Base-by-base conservation (phyloP, 768 basidiomycete genomes). In the Postia placenta region DNA sequence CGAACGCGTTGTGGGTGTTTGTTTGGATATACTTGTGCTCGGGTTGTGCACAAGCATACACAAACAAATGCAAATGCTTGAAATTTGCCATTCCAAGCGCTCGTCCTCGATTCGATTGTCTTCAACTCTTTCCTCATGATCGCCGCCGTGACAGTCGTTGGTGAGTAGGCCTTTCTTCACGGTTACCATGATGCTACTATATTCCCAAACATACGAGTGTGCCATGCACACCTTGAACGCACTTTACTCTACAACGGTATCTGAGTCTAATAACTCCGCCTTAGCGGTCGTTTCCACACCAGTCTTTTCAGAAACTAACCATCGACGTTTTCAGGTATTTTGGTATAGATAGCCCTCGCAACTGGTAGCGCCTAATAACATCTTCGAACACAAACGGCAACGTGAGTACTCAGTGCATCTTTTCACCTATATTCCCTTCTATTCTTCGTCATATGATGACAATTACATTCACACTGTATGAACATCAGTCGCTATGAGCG, bases 401-500 rank as follows among this genome's bases (percentile, higher is more conserved):
- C n/a, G n/a, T n/a, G n/a, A n/a, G n/a, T n/a, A n/a, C n/a, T n/a
- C n/a, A n/a, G n/a, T n/a, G n/a, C n/a, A n/a, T n/a, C n/a, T n/a
- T n/a, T n/a, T 43, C 5, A 43, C 3, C 22, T 5, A 26, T 9
- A 25, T n/a, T 6, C 30, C 7, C 47, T 20, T 39, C 28, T 24
- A 5, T 38, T 19, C 15, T 20, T 35, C 36, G 26, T 27, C 20
- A n/a, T 49, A 27, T 54, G 56, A 58, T 55, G 52, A 55, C 48
- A 41, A n/a, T 27, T 68, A 63, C 69, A 83, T 86, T 83, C 82
- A 83, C 81, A 85, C 83, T 85, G 80, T 80, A 78, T 69, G 83
- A 87, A 76, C 69, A 62, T 64, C 64, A 65, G 58, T 62, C 57
- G 64, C 67, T 62, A 68, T 45, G 51, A 64, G 58, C 65, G 66